These are phyloP conservation scores for Arabidopsis hybrid DNA, from an alignment of 441 rosid species.

Conservation along the genomic window DNA sequence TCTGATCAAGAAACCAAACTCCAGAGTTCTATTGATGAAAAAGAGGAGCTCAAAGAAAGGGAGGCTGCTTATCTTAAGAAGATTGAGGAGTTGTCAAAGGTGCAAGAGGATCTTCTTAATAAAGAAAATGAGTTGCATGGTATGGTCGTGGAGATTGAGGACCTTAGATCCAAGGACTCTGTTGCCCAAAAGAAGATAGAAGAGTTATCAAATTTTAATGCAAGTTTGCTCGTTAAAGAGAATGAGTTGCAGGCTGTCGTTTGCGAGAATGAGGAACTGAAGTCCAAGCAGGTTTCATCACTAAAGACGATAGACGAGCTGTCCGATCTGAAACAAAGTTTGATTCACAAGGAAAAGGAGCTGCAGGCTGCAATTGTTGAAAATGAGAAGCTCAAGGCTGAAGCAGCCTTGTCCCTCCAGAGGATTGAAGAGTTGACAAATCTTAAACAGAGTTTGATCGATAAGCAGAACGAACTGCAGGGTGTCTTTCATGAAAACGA, in stretches of 20 bases:
- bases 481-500: slow-evolving; percentile 63
- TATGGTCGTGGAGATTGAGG: slow-evolving; percentile 25
- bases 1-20: slow-evolving; percentile 76
- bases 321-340: slow-evolving; percentile 58
- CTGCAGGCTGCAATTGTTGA: slow-evolving; percentile 63
- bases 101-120: slow-evolving; percentile 60
- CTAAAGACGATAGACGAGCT: slow-evolving; percentile 33
- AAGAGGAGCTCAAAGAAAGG: slow-evolving; percentile 65
- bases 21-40: slow-evolving; percentile 64
- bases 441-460: slow-evolving; percentile 67
- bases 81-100: slow-evolving; percentile 75
- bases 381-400: slow-evolving; percentile 68
- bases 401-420: slow-evolving; percentile 58
- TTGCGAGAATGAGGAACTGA: slow-evolving; percentile 36
- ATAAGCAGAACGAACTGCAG: slow-evolving; percentile 81
- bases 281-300: slow-evolving; percentile 39
- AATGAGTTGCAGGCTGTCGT: slow-evolving; percentile 33
- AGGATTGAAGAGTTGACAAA: slow-evolving; percentile 74
- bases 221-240: slow-evolving; percentile 26
- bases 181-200: slow-evolving; percentile 31
- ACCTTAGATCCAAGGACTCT: slow-evolving; percentile 35
- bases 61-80: slow-evolving; percentile 63
- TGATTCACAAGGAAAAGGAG: slow-evolving; percentile 76
- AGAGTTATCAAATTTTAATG: slow-evolving; percentile 30
- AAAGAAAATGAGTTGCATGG: slow-evolving; percentile 36